These are phyloP conservation scores for Triadica sebifera DNA, from an alignment of 345 rosid genomes.

Conservation along the genomic window DNA sequence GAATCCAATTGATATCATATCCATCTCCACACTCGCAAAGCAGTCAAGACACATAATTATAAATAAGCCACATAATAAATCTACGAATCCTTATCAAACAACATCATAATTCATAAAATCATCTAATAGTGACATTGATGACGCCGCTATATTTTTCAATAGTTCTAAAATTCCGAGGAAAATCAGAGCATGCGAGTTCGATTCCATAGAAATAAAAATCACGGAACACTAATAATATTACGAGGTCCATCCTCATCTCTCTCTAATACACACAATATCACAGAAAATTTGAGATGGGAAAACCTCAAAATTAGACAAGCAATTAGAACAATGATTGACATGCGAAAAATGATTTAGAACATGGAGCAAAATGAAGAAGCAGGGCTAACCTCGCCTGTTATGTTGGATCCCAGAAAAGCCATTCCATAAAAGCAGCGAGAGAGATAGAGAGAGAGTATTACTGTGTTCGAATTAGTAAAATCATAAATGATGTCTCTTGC, in stretches of 20 bases:
- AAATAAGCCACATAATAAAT: no score
- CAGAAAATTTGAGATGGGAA: neutral
- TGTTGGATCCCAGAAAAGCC: constrained; percentile 47
- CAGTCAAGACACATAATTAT: neutral
- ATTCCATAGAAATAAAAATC: neutral
- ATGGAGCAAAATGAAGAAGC: neutral
- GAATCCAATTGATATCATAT: neutral
- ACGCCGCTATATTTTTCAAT: no score
- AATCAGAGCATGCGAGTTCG: neutral
- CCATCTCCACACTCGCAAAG: neutral
- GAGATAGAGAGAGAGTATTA: no score
- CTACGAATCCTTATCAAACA: neutral
- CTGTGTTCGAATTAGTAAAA: no score
- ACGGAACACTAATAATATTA: neutral
- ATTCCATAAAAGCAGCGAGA: constrained; percentile 23
- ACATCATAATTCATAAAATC: neutral
- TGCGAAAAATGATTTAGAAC: no score
- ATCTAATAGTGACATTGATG: neutral
- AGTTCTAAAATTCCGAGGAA: neutral
- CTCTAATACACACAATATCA: no score
- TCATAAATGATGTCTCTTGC: no score
- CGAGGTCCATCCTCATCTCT: no score
- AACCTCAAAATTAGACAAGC: neutral
- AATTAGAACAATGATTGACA: neutral
- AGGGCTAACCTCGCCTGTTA: constrained; percentile 39